Conservation (phyloP, 768 basidiomycete species). For the Trametes gibbosa region DNA sequence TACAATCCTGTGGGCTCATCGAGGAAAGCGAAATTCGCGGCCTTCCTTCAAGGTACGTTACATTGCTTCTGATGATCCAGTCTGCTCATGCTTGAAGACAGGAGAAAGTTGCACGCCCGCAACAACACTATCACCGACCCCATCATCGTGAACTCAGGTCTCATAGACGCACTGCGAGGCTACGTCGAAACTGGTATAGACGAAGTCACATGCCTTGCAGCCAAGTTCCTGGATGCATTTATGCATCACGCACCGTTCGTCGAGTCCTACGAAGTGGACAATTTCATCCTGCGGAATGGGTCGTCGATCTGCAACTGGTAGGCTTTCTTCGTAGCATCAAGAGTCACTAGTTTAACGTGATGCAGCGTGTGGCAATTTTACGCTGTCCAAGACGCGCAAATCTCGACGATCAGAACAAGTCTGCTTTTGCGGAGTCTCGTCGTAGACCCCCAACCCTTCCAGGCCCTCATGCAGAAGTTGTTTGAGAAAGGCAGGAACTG, state of each 20-base stretch:
- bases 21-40: constrained; percentile 43
- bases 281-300: constrained; percentile 67
- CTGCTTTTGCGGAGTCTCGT: constrained; percentile 59
- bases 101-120: constrained; percentile 47
- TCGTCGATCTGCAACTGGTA: constrained; percentile 59
- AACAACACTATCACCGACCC: constrained; percentile 49
- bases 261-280: constrained; percentile 67
- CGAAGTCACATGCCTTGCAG: constrained; percentile 50
- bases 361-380: constrained; percentile 69
- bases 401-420: constrained; percentile 51
- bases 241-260: constrained; percentile 57
- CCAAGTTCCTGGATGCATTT: constrained; percentile 63
- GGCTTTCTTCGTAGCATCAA: constrained; percentile 8
- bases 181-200: constrained; percentile 50
- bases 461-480: constrained; percentile 42
- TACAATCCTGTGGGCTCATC: constrained; percentile 48
- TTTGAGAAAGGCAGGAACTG: constrained; percentile 39
- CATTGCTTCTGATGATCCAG: background rate
- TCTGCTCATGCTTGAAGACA: constrained; percentile 23
- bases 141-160: constrained; percentile 54
- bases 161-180: constrained; percentile 51
- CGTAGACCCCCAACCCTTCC: constrained; percentile 63
- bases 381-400: constrained; percentile 53
- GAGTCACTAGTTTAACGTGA: background rate
- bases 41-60: constrained; percentile 56